Percentiles rank a stretch among this genome's conserved stretches.
These are phyloP conservation scores for Chlorella sp. DNA, from an alignment of 139 green algal species.

Conservation along the genomic window DNA sequence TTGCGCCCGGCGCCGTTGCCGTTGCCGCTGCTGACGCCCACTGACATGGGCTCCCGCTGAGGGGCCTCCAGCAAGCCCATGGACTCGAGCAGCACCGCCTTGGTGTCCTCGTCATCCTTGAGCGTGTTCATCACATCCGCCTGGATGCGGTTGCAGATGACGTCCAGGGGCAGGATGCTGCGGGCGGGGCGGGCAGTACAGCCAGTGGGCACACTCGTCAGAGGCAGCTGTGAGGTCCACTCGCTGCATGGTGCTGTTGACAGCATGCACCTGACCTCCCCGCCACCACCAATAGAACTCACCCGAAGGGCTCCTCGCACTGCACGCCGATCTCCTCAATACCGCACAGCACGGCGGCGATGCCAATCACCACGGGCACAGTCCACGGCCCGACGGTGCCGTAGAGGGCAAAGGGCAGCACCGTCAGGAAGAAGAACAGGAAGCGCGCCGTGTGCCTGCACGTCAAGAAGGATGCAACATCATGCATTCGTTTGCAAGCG, in stretches of 20 bases:
- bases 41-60: no score
- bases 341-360: conserved; percentile 65
- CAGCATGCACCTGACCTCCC: neutral
- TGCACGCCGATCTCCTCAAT: conserved; percentile 82
- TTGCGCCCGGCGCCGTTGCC: neutral
- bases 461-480: no score
- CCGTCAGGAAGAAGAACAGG: conserved; percentile 58
- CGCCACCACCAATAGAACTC: neutral
- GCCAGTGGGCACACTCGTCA: neutral
- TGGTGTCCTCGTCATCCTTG: conserved; percentile 8
- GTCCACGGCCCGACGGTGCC: conserved; percentile 20
- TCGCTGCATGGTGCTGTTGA: neutral
- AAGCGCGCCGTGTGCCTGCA: conserved; percentile 72
- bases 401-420: conserved; percentile 72
- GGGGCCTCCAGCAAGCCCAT: neutral
- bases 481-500: no score
- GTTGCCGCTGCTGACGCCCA: neutral
- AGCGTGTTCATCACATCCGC: conserved; percentile 11
- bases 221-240: neutral
- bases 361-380: conserved; percentile 37
- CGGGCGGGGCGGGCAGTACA: conserved; percentile 1
- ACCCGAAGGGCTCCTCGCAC: conserved; percentile 10
- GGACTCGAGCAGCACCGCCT: conserved; percentile 2
- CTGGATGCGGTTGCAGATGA: conserved; percentile 30
- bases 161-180: conserved; percentile 42